phyloP scores from a whole-genome alignment of 1,284 basidiomycete species.

The Rhodotorula sp. region DNA sequence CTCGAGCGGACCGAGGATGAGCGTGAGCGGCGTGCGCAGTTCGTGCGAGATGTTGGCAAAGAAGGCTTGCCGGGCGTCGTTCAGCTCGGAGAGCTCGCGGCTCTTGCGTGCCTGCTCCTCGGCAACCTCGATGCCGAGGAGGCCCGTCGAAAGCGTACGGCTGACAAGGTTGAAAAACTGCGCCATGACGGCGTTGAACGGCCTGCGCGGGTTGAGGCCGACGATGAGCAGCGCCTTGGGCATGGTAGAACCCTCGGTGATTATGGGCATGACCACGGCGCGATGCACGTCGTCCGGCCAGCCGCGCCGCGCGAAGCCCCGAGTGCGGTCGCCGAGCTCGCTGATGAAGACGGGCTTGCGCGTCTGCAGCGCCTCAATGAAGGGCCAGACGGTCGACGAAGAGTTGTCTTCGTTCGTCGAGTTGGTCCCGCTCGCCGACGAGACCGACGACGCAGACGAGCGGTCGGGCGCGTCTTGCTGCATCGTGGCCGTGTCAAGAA shows the following conservation, averaged over 20 bases:
- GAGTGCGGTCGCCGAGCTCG: constrained; percentile 20
- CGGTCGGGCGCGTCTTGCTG: neutral
- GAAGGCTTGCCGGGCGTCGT: constrained; percentile 49
- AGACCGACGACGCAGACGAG: constrained; percentile 2
- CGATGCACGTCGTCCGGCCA: constrained; percentile 52
- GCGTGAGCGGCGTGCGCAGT: constrained; percentile 51
- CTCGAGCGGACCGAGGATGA: constrained; percentile 48
- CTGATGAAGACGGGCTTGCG: constrained; percentile 35
- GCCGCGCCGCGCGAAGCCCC: constrained; percentile 36
- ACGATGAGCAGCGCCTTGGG: constrained; percentile 52
- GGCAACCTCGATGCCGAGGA: constrained; percentile 45
- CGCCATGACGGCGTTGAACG: constrained; percentile 14
- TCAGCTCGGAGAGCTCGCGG: constrained; percentile 52
- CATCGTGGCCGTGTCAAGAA: constrained; percentile 13
- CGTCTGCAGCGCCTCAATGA: constrained; percentile 28
- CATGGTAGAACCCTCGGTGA: constrained; percentile 47
- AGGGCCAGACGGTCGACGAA: constrained; percentile 28
- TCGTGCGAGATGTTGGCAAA: constrained; percentile 23
- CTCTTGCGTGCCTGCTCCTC: constrained; percentile 51
- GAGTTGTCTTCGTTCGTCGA: constrained; percentile 1
- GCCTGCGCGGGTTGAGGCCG: constrained; percentile 50
- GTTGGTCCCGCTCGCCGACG: neutral
- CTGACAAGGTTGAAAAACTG: constrained; percentile 29
- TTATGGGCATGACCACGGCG: constrained; percentile 53
- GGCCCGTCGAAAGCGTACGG: constrained; percentile 27